Percentiles rank a stretch among this genome's conserved stretches.
Conservation (phyloP, 2,329 filamentous ascomycete species). For the Cladophialophora yegresii region DNA sequence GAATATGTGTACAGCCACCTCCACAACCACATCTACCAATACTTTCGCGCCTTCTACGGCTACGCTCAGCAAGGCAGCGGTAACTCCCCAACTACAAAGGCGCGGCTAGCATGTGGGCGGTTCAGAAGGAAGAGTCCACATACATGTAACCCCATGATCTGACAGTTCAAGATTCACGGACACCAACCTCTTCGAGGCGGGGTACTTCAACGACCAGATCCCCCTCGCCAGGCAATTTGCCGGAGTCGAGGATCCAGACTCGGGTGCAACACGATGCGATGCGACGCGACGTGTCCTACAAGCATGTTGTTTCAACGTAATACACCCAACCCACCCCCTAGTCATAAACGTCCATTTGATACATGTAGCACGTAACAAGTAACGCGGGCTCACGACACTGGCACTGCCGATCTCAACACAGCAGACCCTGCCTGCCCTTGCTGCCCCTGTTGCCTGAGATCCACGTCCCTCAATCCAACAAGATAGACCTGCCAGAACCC, state of each 20-base stretch:
- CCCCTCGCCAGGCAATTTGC: too few species aligned
- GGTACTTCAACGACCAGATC: too few species aligned
- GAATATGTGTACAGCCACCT: constrained; percentile 44
- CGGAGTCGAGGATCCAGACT: too few species aligned
- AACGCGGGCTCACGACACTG: neutral
- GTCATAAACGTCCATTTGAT: neutral
- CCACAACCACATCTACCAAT: constrained; percentile 63
- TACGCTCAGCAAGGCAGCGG: constrained; percentile 51
- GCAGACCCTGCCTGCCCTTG: neutral
- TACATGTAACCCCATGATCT: too few species aligned
- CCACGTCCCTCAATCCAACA: constrained; percentile 46
- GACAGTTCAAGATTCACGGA: too few species aligned
- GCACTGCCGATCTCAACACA: neutral
- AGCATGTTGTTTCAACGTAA: neutral
- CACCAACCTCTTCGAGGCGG: too few species aligned
- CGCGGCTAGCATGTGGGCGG: constrained; percentile 37
- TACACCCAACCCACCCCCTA: neutral
- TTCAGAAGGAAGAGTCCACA: too few species aligned
- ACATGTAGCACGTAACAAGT: neutral
- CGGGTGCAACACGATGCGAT: neutral
- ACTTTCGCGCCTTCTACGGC: constrained; percentile 61
- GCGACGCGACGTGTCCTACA: neutral
- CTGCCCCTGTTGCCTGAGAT: neutral
- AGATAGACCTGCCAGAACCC: constrained; percentile 55
- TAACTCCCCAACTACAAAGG: constrained; percentile 53